These are phyloP conservation scores for Trametes coccinea DNA, from an alignment of 768 basidiomycete species.

Conservation along the genomic window DNA sequence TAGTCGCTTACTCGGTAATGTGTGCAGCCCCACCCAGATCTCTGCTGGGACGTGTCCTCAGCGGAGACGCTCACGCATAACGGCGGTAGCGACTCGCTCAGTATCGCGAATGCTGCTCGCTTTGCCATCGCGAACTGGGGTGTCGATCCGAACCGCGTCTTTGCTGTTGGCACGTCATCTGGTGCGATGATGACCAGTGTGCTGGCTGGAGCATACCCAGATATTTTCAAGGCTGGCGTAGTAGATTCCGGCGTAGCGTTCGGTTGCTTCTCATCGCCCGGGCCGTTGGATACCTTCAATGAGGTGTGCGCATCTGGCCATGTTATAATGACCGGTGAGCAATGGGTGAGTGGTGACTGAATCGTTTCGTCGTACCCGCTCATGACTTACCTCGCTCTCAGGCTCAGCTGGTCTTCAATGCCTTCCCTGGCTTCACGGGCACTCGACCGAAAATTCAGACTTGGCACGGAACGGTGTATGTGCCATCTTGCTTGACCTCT, in stretches of 20 bases:
- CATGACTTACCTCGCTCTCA: background rate
- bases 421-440: slow-evolving; percentile 56
- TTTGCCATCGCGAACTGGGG: slow-evolving; percentile 50
- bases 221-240: slow-evolving; percentile 50
- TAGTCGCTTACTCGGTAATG: background rate
- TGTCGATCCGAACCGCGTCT: slow-evolving; percentile 48
- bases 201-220: slow-evolving; percentile 53
- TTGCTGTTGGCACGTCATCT: slow-evolving; percentile 51
- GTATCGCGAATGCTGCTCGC: slow-evolving; percentile 47
- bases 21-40: slow-evolving; percentile 32
- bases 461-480: slow-evolving; percentile 52
- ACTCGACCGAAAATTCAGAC: slow-evolving; percentile 50
- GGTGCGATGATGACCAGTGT: slow-evolving; percentile 66
- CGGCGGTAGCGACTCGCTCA: slow-evolving; percentile 55
- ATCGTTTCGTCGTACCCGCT: background rate
- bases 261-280: slow-evolving; percentile 51
- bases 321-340: slow-evolving; percentile 43
- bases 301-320: slow-evolving; percentile 46
- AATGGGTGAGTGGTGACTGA: slow-evolving; percentile 37
- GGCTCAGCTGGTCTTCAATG: slow-evolving; percentile 47
- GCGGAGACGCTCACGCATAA: slow-evolving; percentile 54
- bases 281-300: slow-evolving; percentile 43
- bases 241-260: slow-evolving; percentile 55
- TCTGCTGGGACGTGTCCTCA: slow-evolving; percentile 56
- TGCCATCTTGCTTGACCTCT: background rate